These are phyloP conservation scores for Sclerotinia nivalis DNA, from an alignment of 2,329 filamentous ascomycete species.

Conservation along the genomic window DNA sequence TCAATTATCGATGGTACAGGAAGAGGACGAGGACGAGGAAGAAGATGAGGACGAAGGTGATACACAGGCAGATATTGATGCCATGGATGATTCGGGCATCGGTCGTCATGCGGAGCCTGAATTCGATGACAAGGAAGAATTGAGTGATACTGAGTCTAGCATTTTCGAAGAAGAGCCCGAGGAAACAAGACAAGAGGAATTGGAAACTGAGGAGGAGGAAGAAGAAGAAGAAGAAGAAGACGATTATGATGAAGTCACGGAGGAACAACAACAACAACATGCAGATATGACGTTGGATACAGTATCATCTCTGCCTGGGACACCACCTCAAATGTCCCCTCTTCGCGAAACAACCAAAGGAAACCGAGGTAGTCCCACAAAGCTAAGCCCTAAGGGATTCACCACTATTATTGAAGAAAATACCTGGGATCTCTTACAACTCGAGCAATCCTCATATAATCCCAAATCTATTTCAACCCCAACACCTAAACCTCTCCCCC, in stretches of 20 bases:
- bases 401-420: constrained; percentile 52
- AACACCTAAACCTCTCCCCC: constrained; percentile 27
- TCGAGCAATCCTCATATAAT: constrained; percentile 42
- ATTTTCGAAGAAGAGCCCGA: constrained; percentile 52
- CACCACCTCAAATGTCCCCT: constrained; percentile 46
- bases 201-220: constrained; percentile 47
- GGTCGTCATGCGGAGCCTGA: constrained; percentile 32
- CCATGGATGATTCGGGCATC: constrained; percentile 38
- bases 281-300: constrained; percentile 34
- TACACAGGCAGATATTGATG: constrained; percentile 42
- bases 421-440: constrained; percentile 46
- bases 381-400: constrained; percentile 45
- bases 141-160: constrained; percentile 41
- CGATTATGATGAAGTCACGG: constrained; percentile 29
- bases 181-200: constrained; percentile 33
- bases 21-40: constrained; percentile 23
- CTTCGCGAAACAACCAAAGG: constrained; percentile 43
- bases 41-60: constrained; percentile 37
- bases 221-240: constrained; percentile 44
- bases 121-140: constrained; percentile 34
- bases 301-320: constrained; percentile 35
- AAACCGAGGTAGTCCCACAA: constrained; percentile 33
- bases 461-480: constrained; percentile 38
- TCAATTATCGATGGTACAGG: constrained; percentile 36
- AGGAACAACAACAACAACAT: constrained; percentile 34